Evolutionary conservation across 306 rosid genomes (phyloP).

Genomic region (Quercus gilva): DNA sequence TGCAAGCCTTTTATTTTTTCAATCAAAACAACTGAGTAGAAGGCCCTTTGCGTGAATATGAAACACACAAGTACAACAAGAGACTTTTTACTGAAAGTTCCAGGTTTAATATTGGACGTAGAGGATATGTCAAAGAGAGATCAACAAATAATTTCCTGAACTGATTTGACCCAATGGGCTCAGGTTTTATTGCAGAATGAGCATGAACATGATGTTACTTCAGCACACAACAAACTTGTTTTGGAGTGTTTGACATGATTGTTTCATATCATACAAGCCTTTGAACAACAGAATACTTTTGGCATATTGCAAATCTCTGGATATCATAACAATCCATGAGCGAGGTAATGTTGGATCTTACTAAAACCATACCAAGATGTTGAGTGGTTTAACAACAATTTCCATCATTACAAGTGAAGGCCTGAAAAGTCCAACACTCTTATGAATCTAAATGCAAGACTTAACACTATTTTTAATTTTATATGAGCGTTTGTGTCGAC

Average conservation of each 20-base stretch:
- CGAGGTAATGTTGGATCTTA: background rate
- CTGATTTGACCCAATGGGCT: background rate
- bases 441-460: background rate
- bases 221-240: background rate
- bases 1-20: background rate
- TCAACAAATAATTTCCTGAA: background rate
- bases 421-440: background rate
- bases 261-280: background rate
- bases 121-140: background rate
- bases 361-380: constrained; percentile 3
- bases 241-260: background rate
- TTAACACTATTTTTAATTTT: background rate
- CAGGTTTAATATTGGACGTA: background rate
- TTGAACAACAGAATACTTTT: background rate
- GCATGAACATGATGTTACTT: background rate
- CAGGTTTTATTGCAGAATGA: background rate
- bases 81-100: background rate
- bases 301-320: background rate
- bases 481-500: background rate
- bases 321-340: background rate
- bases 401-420: background rate
- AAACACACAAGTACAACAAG: background rate
- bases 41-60: background rate
- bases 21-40: background rate
- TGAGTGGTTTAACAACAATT: constrained; percentile 1